A percentile compares a stretch with the other conserved stretches of the same genome.
Conservation (phyloP, 2,329 filamentous ascomycete species). For the Fusarium anguioides region DNA sequence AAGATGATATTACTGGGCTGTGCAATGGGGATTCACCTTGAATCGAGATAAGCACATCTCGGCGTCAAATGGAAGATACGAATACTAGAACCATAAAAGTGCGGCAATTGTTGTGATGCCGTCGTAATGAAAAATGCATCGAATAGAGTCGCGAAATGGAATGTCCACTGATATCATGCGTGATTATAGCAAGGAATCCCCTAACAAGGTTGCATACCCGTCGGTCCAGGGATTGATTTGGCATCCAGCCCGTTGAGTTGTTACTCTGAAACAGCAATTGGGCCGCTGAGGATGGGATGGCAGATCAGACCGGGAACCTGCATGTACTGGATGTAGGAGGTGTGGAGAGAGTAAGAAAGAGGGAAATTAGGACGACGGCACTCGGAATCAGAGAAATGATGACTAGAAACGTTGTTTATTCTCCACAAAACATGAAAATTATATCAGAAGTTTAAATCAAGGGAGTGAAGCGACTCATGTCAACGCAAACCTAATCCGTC, state of each 20-base stretch:
- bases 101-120: conserved; percentile 7
- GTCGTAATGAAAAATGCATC: background rate
- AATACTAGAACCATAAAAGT: conserved; percentile 10
- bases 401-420: background rate
- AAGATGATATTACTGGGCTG: background rate
- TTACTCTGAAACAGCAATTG: conserved; percentile 33
- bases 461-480: background rate
- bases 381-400: background rate
- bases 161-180: conserved; percentile 18
- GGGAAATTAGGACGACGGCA: conserved; percentile 3
- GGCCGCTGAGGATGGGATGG: conserved; percentile 20
- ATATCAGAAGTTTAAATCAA: background rate
- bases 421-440: conserved; percentile 19
- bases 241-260: conserved; percentile 18
- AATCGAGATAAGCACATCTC: background rate
- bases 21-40: conserved; percentile 2
- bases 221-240: conserved; percentile 14
- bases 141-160: background rate
- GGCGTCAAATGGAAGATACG: background rate
- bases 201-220: conserved; percentile 9
- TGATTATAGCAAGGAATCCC: conserved; percentile 13
- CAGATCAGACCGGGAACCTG: conserved; percentile 35
- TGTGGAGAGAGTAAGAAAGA: background rate
- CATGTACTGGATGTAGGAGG: conserved; percentile 1
- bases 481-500: background rate